Evolutionary conservation across 1,284 basidiomycete species (phyloP).

Genomic region (Cutaneotrichosporon mucoides): DNA sequence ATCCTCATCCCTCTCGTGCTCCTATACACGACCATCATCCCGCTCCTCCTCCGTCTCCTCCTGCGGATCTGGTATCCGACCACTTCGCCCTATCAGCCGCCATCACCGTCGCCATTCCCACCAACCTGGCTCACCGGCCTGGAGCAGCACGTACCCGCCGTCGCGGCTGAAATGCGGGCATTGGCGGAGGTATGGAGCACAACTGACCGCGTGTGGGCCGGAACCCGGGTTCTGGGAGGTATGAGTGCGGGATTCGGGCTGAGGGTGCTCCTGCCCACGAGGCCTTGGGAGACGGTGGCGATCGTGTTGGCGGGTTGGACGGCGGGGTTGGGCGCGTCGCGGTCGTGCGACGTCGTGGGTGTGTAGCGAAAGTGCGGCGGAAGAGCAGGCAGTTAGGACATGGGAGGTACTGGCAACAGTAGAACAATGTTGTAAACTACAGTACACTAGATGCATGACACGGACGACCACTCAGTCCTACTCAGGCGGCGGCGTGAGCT

Average conservation of each 20-base stretch:
- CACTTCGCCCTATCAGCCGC: not conserved
- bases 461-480: not conserved
- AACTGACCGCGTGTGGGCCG: constrained; percentile 73
- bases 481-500: not conserved
- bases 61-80: constrained; percentile 66
- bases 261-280: constrained; percentile 47
- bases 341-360: not conserved
- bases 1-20: constrained; percentile 72
- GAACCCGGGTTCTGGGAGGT: constrained; percentile 75
- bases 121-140: not conserved
- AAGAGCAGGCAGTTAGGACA: no score
- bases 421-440: not conserved
- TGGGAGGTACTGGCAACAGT: no score
- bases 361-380: no score
- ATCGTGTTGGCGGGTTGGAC: constrained; percentile 75
- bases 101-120: no score
- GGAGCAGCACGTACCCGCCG: not conserved
- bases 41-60: constrained; percentile 75
- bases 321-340: constrained; percentile 52
- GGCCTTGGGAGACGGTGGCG: constrained; percentile 66
- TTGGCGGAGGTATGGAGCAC: constrained; percentile 40
- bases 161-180: not conserved
- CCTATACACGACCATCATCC: constrained; percentile 80
- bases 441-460: not conserved
- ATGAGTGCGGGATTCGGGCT: constrained; percentile 73